Conservation (phyloP, 2,329 filamentous ascomycete genomes). For the Aspergillus sp. region DNA sequence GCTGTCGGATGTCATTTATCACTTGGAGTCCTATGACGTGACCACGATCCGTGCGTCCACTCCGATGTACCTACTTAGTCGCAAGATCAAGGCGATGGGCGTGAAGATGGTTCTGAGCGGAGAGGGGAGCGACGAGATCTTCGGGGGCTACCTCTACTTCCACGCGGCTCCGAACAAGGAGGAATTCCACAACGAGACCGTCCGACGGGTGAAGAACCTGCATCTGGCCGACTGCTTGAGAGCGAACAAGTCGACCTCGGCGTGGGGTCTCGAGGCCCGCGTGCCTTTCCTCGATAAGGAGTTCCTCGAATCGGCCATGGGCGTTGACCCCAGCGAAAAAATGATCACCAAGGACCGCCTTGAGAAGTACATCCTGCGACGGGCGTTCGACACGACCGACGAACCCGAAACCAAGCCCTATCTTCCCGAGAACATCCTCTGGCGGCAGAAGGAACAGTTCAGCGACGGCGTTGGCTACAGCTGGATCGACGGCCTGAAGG, state of each 20-base stretch:
- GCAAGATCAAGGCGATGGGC: constrained; percentile 99
- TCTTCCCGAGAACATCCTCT: constrained; percentile 91
- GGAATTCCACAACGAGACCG: constrained; percentile 91
- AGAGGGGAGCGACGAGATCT: constrained; percentile 96
- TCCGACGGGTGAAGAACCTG: constrained; percentile 90
- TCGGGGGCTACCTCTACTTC: constrained; percentile 98
- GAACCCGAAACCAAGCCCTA: constrained; percentile 74
- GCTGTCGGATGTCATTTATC: constrained; percentile 93
- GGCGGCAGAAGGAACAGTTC: constrained; percentile 99
- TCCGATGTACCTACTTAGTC: constrained; percentile 93
- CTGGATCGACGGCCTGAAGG: constrained; percentile 97
- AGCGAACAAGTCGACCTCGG: constrained; percentile 97
- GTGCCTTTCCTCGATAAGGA: constrained; percentile 97
- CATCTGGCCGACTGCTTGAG: constrained; percentile 93
- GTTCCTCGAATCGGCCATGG: constrained; percentile 89
- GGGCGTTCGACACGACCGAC: constrained; percentile 89
- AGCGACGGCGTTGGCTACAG: constrained; percentile 97
- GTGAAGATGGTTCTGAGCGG: constrained; percentile 99
- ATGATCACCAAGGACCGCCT: constrained; percentile 84
- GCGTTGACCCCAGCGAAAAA: constrained; percentile 89
- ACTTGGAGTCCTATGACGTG: constrained; percentile 95
- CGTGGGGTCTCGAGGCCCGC: constrained; percentile 95
- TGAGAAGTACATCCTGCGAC: constrained; percentile 96
- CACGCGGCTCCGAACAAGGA: constrained; percentile 83
- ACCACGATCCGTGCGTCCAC: constrained; percentile 97